Evolutionary conservation across 352 stramenopile species (phyloP), one percentile per base, ranked within the genome.

Genomic region (Phytophthora melonis): DNA sequence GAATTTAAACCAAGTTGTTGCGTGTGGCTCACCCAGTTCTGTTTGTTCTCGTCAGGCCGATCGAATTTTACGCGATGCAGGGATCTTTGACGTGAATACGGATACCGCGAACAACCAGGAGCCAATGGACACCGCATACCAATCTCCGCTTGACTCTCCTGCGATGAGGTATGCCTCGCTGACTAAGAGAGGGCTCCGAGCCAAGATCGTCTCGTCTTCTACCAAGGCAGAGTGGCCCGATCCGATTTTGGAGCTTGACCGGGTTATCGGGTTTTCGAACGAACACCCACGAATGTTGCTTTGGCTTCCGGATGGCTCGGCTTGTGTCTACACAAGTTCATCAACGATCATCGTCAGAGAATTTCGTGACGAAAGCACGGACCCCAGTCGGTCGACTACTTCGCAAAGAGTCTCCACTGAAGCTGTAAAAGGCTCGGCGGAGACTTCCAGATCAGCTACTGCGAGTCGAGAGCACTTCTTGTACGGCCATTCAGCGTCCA

Each of bases 191-290:
- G 54, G 56, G 21, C 47, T 66, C 10, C 61, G 64, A 63, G 41
- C 36, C 13, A 54, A 56, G 6, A 58, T 71, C 3, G 45, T 78
- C 5, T 77, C 81, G 5, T 75, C 61, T 9, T 72, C 72, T n/a
- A 89, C 78, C 2, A 68, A 72, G 64, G 78, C 71, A 1, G 81
- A 89, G 52, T 92, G 83, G 85, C 85, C 86, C 18, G 83, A 93
- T 58, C 86, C 86, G 9, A 89, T 93, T 50, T 74, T 93, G 21
- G 72, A 79, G 6, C 72, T 95, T 18, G 66, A 75, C 21, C 81
- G 85, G 14, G 75, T 95, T 58, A 79, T 93, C 45, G 87, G 87
- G 0, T 89, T 93, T 57, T 91, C 84, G 25, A 82, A 78, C n/a
- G 58, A 63, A 2, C 87, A 83, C 32, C 66, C 78, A n/a, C 75